Base-by-base conservation (phyloP, 2,329 filamentous ascomycete species). In the Pseudomassariella vexata region DNA sequence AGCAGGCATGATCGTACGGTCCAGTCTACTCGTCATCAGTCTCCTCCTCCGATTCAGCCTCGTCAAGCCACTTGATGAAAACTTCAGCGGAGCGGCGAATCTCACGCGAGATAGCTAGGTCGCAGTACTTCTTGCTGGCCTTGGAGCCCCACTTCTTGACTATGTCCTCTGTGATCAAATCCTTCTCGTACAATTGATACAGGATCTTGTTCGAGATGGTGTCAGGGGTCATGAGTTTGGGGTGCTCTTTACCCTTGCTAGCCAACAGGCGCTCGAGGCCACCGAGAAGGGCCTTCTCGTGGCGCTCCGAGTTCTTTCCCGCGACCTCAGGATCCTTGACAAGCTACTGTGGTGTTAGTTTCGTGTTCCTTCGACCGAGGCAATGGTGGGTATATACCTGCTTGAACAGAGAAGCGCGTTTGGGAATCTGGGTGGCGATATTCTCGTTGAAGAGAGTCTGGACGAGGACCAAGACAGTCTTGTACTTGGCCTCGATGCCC, bases 111-210 rank as follows among this genome's bases (percentile, higher is more conserved):
- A 80, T 89, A 38, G 81, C 58, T 39, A 94, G 63, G 57, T 96
- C 90, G 48, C 94, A 85, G 59, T 96, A 96, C 70, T 95, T 95
- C 82, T 94, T 95, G 77, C 87, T 95, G 38, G 90, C 88, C 73
- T 92, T 95, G 56, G 76, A 74, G 45, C 89, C 90, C 90, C 92
- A 98, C 48, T 82, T 82, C 63, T 82, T 85, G 56, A 94, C 78
- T 11, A 88, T 77, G 42, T 95, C 89, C 68, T 98, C 92, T 31
- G 74, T 79, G 50, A 95, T 68, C 34, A 98, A 73, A 47, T 98
- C 92, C 52, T 87, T 73, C 63, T 95, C 78, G 64, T 96, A 98
- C 66, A 90, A 84, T 51, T 84, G 75, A 60, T 94, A 77, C 42
- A 98, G 73, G 50, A 98, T 85, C 60, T 86, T 87, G 44, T 86